Conservation (phyloP, 768 basidiomycete species). For the Pisolithus albus region DNA sequence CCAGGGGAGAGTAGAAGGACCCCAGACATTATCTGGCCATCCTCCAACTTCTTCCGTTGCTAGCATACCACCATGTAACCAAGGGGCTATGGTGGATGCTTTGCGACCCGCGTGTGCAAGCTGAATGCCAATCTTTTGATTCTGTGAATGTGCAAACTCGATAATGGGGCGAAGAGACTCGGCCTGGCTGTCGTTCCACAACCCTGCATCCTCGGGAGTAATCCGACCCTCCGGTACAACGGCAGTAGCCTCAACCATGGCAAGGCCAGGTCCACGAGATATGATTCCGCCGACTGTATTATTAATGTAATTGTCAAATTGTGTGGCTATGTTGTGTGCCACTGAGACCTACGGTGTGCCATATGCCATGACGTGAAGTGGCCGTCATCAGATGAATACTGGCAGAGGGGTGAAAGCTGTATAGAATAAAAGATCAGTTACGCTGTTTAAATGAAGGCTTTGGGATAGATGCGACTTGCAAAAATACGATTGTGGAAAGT, state of each 20-base stretch:
- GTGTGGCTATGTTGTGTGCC: constrained; percentile 23
- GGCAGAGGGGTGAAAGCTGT: constrained; percentile 69
- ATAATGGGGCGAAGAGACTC: constrained; percentile 63
- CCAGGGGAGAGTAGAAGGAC: constrained; percentile 54
- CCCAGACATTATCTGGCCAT: constrained; percentile 63
- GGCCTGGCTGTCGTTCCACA: constrained; percentile 77
- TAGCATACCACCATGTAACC: constrained; percentile 41
- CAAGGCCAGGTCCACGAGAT: constrained; percentile 61
- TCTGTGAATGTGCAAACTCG: constrained; percentile 65
- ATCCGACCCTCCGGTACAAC: constrained; percentile 73
- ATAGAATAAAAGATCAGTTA: not conserved
- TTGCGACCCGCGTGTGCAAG: constrained; percentile 72
- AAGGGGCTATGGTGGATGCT: constrained; percentile 63
- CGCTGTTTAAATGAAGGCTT: constrained; percentile 12
- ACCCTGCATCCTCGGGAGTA: constrained; percentile 65
- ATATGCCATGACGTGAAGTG: constrained; percentile 81
- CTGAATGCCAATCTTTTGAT: constrained; percentile 57
- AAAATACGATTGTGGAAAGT: constrained; percentile 74
- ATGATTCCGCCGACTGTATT: constrained; percentile 44
- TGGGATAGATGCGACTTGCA: constrained; percentile 29
- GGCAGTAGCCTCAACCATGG: constrained; percentile 70
- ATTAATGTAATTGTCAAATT: not conserved
- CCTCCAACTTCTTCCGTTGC: constrained; percentile 49
- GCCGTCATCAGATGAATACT: constrained; percentile 69
- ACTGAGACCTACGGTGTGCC: constrained; percentile 53